phyloP scores from a whole-genome alignment of 345 rosid genomes.

The Toxicodendron radicans region DNA sequence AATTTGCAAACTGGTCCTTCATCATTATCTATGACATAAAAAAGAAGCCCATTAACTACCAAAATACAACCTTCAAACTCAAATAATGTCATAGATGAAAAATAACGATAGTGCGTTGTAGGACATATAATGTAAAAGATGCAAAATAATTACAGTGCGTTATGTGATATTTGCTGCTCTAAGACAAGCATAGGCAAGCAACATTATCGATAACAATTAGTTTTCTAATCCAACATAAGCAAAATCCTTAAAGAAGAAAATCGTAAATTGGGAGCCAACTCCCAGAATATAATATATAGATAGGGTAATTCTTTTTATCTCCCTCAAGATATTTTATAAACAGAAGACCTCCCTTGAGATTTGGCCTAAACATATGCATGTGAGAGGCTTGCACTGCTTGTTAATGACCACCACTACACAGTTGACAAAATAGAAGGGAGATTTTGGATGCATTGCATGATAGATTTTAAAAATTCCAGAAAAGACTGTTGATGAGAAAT shows the following conservation, averaged over 20 bases:
- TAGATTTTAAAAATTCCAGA: neutral
- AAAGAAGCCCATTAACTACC: neutral
- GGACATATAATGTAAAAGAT: neutral
- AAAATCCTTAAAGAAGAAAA: neutral
- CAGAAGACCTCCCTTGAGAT: neutral
- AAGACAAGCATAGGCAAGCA: neutral
- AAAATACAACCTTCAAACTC: neutral
- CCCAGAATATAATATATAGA: no score
- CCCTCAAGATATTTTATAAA: no score
- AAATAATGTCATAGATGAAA: neutral
- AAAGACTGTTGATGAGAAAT: no score
- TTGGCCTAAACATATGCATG: neutral
- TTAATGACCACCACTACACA: no score
- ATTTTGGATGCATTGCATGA: neutral
- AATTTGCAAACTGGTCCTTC: conserved; percentile 77
- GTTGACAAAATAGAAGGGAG: neutral
- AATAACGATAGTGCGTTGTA: neutral
- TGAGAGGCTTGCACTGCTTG: no score
- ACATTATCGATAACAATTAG: neutral
- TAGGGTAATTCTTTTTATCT: no score
- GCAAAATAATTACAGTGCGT: neutral
- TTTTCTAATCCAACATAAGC: neutral
- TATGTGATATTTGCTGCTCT: neutral
- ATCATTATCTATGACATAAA: conserved; percentile 49
- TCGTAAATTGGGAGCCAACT: neutral